Evolutionary conservation across 2,329 filamentous ascomycete genomes (phyloP).

Genomic region (Leptographium galeiforme): DNA sequence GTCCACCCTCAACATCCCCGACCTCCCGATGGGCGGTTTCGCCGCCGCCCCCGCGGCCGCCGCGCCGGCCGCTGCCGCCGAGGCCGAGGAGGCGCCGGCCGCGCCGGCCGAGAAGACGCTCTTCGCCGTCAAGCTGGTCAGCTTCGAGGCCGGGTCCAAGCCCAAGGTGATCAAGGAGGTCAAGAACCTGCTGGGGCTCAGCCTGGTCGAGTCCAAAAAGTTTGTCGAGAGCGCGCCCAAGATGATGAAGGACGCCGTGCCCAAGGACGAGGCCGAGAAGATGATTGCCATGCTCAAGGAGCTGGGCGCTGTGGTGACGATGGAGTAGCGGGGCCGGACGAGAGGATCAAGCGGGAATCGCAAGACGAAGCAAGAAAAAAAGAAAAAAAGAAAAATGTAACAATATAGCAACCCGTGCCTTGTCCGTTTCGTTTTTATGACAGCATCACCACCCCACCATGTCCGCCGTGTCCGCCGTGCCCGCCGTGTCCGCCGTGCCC

Average conservation of each 20-base stretch:
- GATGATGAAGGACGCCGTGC: slow-evolving; percentile 96
- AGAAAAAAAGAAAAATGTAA: not conserved
- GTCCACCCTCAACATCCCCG: slow-evolving; percentile 93
- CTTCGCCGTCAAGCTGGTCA: slow-evolving; percentile 89
- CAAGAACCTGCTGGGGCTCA: slow-evolving; percentile 88
- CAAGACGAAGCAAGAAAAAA: not conserved
- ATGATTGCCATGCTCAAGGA: slow-evolving; percentile 89
- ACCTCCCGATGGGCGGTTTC: slow-evolving; percentile 89
- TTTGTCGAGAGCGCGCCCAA: slow-evolving; percentile 98
- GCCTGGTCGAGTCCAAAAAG: slow-evolving; percentile 99
- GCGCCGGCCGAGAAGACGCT: slow-evolving; percentile 90
- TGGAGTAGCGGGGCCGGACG: slow-evolving; percentile 54
- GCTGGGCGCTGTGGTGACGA: slow-evolving; percentile 72
- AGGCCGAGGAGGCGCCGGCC: slow-evolving; percentile 78
- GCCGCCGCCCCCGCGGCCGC: slow-evolving; percentile 46
- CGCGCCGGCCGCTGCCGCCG: slow-evolving; percentile 54
- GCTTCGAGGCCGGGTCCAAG: slow-evolving; percentile 79
- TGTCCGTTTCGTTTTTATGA: too few species aligned
- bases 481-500: slow-evolving; percentile 16
- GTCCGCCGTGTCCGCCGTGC: not conserved
- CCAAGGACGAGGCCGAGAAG: slow-evolving; percentile 99
- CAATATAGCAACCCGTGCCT: too few species aligned
- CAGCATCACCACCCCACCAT: too few species aligned
- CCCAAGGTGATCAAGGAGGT: slow-evolving; percentile 99
- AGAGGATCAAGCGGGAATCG: not conserved